Evolutionary conservation across 1,139 yeast species (phyloP).

Genomic region (Geotrichum restrictum): DNA sequence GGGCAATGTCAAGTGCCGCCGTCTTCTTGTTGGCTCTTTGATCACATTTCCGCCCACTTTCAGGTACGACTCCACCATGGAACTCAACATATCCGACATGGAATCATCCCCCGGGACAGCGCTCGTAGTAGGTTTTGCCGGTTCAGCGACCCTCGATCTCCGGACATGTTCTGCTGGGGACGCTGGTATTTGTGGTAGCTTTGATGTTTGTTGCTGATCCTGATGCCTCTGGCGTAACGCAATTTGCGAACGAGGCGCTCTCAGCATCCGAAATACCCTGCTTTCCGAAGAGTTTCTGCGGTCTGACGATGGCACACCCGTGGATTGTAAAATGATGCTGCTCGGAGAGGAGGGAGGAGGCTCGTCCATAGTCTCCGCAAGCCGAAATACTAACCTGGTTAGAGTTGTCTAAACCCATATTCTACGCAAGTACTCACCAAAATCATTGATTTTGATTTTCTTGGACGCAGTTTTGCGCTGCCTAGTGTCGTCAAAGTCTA

Average conservation of each 20-base stretch:
- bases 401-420: background rate
- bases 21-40: slow-evolving; percentile 12
- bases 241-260: slow-evolving; percentile 8
- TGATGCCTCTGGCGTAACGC: background rate
- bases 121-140: background rate
- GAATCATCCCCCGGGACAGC: slow-evolving; percentile 4
- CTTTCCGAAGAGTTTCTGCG: background rate
- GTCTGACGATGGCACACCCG: background rate
- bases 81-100: slow-evolving; percentile 12
- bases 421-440: slow-evolving; percentile 28
- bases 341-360: slow-evolving; percentile 27
- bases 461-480: slow-evolving; percentile 6
- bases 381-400: slow-evolving; percentile 46
- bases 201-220: background rate
- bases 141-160: background rate
- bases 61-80: slow-evolving; percentile 16
- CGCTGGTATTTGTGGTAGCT: background rate
- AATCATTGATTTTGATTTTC: slow-evolving; percentile 15
- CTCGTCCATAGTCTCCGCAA: slow-evolving; percentile 59
- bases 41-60: slow-evolving; percentile 6
- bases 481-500: slow-evolving; percentile 15
- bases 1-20: slow-evolving; percentile 9
- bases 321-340: background rate
- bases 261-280: slow-evolving; percentile 6
- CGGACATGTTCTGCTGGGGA: too few relatives aligned